Evolutionary conservation across 208 protist species (phyloP).

Genomic region (Phytomonas francai): DNA sequence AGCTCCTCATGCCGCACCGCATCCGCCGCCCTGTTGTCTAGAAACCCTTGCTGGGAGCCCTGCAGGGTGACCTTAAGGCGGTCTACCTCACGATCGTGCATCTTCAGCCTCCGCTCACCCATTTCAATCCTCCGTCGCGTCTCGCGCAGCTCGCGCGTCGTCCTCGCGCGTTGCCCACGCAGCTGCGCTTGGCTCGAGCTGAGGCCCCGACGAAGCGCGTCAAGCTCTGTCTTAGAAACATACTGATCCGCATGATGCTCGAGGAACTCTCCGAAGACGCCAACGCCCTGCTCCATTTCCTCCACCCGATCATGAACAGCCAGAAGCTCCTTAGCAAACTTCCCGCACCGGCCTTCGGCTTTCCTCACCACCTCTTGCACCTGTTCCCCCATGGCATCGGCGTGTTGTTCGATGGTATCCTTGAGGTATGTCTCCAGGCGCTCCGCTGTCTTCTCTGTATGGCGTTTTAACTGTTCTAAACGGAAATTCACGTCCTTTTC

Average conservation of each 20-base stretch:
- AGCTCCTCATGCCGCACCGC: background rate
- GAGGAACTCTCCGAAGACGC: background rate
- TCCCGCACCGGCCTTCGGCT: conserved; percentile 3
- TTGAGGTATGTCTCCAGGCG: conserved; percentile 22
- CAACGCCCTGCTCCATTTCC: background rate
- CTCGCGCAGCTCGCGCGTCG: background rate
- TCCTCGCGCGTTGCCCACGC: background rate
- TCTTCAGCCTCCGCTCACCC: background rate
- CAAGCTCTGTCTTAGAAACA: background rate
- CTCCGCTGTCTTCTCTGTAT: conserved; percentile 15
- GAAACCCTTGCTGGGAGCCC: background rate
- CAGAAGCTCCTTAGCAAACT: conserved; percentile 12
- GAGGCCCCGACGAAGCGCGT: background rate
- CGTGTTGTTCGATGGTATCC: conserved; percentile 14
- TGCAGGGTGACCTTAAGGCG: background rate
- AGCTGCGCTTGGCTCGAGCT: background rate
- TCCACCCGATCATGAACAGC: background rate
- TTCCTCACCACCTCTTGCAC: conserved; percentile 9
- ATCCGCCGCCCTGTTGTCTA: background rate
- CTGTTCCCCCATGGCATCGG: conserved; percentile 17
- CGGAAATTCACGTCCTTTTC: conserved; percentile 14
- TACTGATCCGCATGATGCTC: background rate
- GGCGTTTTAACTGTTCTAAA: conserved; percentile 15
- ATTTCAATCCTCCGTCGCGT: background rate
- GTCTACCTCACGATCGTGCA: background rate